Percentiles rank a stretch among this genome's conserved stretches.
Conservation (phyloP, 805 yeast genomes). For the Starmera amethionina region DNA sequence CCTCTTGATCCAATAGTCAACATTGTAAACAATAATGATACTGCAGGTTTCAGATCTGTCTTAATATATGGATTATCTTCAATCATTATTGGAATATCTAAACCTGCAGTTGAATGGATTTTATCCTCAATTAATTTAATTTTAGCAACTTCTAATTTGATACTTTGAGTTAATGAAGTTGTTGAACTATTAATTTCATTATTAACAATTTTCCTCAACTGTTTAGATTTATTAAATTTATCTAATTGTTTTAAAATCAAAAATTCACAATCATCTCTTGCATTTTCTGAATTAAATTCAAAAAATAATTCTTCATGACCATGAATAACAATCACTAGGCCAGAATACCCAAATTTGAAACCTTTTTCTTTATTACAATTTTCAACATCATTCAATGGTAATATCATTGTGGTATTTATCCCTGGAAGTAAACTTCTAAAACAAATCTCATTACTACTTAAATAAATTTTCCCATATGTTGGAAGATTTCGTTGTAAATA, state of each 20-base stretch:
- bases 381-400: constrained; percentile 70
- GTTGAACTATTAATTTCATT: constrained; percentile 14
- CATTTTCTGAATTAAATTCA: constrained; percentile 56
- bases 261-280: constrained; percentile 66
- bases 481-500: constrained; percentile 67
- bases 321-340: constrained; percentile 56
- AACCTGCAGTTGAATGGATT: constrained; percentile 47
- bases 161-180: constrained; percentile 9
- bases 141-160: constrained; percentile 42
- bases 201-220: constrained; percentile 1
- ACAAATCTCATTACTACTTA: constrained; percentile 63
- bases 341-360: constrained; percentile 58
- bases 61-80: constrained; percentile 53
- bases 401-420: constrained; percentile 65
- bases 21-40: constrained; percentile 50
- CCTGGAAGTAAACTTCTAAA: constrained; percentile 77
- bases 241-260: constrained; percentile 44
- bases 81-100: constrained; percentile 57
- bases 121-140: constrained; percentile 59
- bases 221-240: constrained; percentile 15
- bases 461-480: constrained; percentile 71
- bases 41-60: constrained; percentile 42
- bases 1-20: constrained; percentile 93
- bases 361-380: constrained; percentile 60
- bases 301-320: constrained; percentile 72